Evolutionary conservation across 768 basidiomycete genomes (phyloP), one percentile per base, ranked within the genome.

Genomic region (Saitozyma sp.): DNA sequence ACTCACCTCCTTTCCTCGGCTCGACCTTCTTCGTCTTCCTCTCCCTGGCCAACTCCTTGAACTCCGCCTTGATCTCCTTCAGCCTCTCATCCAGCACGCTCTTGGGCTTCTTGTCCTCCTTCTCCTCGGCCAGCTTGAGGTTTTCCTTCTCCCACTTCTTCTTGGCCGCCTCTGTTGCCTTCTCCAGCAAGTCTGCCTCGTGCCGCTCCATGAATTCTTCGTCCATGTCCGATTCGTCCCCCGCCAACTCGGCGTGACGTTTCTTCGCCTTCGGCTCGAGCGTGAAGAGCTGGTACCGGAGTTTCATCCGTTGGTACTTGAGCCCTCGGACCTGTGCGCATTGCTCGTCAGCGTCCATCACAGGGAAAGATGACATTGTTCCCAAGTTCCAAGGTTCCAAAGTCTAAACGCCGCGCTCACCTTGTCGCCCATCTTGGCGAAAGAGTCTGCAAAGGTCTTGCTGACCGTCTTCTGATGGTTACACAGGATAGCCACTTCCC

Each of bases 231-330:
- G 91, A 92, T 79, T 98, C 96, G 59, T 89, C 88, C 5, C 88
- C 87, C 6, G 81, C 80, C 67, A 92, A 91, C 17, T 82, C 78
- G 65, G 86, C 85, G 70, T 86, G 84, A 3, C 19, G n/a, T 79
- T 92, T 94, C 84, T 90, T 89, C 80, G 84, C 86, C 81, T 89
- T 89, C 14, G 87, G 64, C 63, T 96, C 91, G 40, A 89, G 76
- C 43, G 82, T 83, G 81, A 95, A 91, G 17, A 97, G 83, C 55
- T 86, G 88, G 68, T 92, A 90, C 8, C 96, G 91, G 20, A 96
- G 84, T 78, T 97, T 97, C 92, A 94, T 94, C 41, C 93, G 88
- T 63, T 98, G 93, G 75, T 99, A 98, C 79, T 97, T 98, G 73
- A 99, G 81, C 13, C 86, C 84, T 49, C 89, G 88, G 65, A 91